Evolutionary conservation across 2,329 filamentous ascomycete genomes (phyloP), one percentile per base, ranked within the genome.

Genomic region (Penicillium sp.): DNA sequence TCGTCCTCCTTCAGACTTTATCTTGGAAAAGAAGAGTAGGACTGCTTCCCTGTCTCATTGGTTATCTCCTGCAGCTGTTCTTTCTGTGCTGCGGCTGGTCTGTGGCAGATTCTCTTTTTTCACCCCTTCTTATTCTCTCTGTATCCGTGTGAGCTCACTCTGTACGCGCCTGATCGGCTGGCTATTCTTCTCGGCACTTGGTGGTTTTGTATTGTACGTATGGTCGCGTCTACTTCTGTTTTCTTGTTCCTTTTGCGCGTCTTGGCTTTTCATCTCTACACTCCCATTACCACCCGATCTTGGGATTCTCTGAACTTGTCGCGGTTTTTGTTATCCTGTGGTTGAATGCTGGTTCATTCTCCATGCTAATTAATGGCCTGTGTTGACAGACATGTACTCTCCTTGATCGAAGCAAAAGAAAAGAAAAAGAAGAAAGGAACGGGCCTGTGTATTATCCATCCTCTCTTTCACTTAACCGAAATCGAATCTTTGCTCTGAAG

Each of bases 381-480:
- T 68, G 53, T 60, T 60, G 68, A 67, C 73, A 77, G 74, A 76
- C 72, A 74, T 75, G 74, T 75, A 75, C 70, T 72, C 69, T 70
- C 60, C 64, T 72, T 75, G 67, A 71, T 60, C 65, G 57, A 60
- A 59, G 42, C 49, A 60, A 58, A 64, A 66, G 60, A 54, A 64
- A 60, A 54, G 59, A 57, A 59, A 54, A 51, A 62, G 59, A 55
- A 62, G 56, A 60, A 60, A 50, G 49, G 59, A 61, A 57, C 60
- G 70, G 67, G 61, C 69, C 67, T 75, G 73, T 75, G 71, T 71
- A 73, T 31, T 65, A 62, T 60, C 54, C 59, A 63, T 69, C 66
- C 63, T 63, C 51, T 65, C 63, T 63, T 50, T 65, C 52, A 64
- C 57, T 64, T 70, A 67, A 62, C 64, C 73, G 68, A 57, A 73